These are phyloP conservation scores for Zasmidium angulare DNA, from an alignment of 2,329 filamentous ascomycete species.

Conservation along the genomic window DNA sequence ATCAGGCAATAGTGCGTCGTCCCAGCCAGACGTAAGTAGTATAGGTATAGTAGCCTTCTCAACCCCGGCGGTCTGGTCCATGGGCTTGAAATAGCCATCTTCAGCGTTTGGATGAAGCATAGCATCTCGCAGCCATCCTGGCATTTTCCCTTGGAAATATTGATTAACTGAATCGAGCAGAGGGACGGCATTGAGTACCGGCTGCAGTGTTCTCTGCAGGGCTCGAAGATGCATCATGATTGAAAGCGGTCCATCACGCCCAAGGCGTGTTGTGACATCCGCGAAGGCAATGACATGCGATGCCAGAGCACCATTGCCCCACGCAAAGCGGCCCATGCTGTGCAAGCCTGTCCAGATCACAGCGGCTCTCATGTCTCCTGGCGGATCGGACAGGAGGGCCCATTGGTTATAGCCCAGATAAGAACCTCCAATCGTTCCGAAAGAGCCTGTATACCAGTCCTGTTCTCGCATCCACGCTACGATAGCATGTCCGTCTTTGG, in stretches of 20 bases:
- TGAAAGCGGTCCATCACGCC: not conserved
- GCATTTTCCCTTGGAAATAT: not conserved
- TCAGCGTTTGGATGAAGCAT: not conserved
- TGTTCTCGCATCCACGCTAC: not conserved
- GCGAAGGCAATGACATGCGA: not conserved
- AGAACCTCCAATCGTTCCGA: not conserved
- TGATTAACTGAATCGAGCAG: not conserved
- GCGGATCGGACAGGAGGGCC: slow-evolving; percentile 1
- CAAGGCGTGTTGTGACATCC: not conserved
- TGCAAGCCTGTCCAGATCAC: not conserved
- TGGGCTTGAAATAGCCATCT: not conserved
- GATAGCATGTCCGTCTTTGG: not conserved
- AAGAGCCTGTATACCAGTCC: slow-evolving; percentile 2
- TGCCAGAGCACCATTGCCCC: not conserved
- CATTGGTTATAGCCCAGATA: slow-evolving; percentile 1
- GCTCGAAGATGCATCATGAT: not conserved
- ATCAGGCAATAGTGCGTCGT: not conserved
- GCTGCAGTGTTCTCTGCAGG: not conserved
- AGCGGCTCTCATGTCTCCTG: not conserved
- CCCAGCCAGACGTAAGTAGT: not conserved
- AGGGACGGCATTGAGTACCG: not conserved
- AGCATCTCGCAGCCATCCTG: not conserved
- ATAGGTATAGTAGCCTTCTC: not conserved
- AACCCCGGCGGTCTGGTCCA: not conserved
- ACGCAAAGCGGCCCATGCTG: not conserved